phyloP scores from a whole-genome alignment of 2,329 filamentous ascomycete species.

The Alternaria brassicae region DNA sequence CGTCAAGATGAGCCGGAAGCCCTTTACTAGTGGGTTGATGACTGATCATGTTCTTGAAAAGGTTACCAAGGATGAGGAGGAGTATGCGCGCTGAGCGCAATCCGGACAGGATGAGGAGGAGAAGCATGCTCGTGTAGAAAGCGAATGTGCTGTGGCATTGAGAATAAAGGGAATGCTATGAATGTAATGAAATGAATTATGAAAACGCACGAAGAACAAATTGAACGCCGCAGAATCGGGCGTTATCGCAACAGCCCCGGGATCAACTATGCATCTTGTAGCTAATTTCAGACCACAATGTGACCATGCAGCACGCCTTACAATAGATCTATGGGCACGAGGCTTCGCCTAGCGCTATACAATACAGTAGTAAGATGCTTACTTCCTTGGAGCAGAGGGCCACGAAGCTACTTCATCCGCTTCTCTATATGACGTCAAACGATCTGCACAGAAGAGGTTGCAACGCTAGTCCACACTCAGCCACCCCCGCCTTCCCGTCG shows the following conservation, averaged over 20 bases:
- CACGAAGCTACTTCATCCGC: background rate
- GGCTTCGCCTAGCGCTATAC: background rate
- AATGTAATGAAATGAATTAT: background rate
- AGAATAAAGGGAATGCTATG: background rate
- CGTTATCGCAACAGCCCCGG: background rate
- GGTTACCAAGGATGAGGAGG: conserved; percentile 20
- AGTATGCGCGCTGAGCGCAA: background rate
- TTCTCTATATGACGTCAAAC: background rate
- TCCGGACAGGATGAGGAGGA: background rate
- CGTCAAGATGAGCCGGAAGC: conserved; percentile 32
- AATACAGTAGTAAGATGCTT: background rate
- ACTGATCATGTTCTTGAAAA: conserved; percentile 20
- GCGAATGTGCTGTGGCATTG: background rate
- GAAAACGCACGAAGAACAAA: background rate
- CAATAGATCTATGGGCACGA: background rate
- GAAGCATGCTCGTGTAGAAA: background rate
- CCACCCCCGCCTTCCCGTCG: background rate
- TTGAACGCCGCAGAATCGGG: background rate
- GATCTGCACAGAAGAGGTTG: background rate
- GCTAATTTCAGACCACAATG: background rate
- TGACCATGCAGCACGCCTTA: background rate
- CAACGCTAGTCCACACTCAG: background rate
- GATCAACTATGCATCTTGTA: background rate
- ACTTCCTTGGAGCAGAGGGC: background rate
- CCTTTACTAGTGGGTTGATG: conserved; percentile 19